Percentiles rank a stretch among this genome's conserved stretches.
phyloP scores from a whole-genome alignment of 805 yeast genomes.

The Candida pini region DNA sequence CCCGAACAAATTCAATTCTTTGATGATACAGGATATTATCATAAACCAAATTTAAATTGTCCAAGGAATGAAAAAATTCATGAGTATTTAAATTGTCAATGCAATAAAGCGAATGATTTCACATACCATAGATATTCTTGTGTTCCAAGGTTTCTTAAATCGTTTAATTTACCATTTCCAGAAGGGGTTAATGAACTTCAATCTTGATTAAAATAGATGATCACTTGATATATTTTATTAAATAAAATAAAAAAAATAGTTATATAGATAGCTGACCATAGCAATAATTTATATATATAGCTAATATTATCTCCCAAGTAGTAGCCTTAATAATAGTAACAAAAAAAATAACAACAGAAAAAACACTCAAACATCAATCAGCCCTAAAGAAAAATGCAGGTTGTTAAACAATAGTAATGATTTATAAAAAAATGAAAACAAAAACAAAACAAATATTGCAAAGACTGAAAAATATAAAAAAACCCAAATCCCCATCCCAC shows the following conservation, averaged over 20 bases:
- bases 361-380: too few relatives aligned
- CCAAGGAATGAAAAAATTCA: conserved; percentile 43
- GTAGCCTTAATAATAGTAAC: too few relatives aligned
- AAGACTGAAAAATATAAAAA: background rate
- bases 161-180: conserved; percentile 7
- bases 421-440: background rate
- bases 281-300: too few relatives aligned
- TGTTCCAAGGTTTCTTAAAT: conserved; percentile 37
- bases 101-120: conserved; percentile 43
- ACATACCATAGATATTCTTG: conserved; percentile 49
- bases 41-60: conserved; percentile 53
- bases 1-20: conserved; percentile 52
- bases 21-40: conserved; percentile 53
- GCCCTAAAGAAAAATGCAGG: too few relatives aligned
- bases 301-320: too few relatives aligned
- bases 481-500: background rate
- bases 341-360: too few relatives aligned
- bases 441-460: background rate
- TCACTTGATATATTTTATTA: too few relatives aligned
- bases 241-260: too few relatives aligned
- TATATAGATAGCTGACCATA: too few relatives aligned
- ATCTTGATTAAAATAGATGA: background rate
- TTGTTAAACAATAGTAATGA: too few relatives aligned
- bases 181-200: conserved; percentile 2
- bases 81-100: conserved; percentile 42